Evolutionary conservation across 164 flowering plant species (phyloP), one percentile per base, ranked within the genome.

Genomic region (Magnolia officinalis): DNA sequence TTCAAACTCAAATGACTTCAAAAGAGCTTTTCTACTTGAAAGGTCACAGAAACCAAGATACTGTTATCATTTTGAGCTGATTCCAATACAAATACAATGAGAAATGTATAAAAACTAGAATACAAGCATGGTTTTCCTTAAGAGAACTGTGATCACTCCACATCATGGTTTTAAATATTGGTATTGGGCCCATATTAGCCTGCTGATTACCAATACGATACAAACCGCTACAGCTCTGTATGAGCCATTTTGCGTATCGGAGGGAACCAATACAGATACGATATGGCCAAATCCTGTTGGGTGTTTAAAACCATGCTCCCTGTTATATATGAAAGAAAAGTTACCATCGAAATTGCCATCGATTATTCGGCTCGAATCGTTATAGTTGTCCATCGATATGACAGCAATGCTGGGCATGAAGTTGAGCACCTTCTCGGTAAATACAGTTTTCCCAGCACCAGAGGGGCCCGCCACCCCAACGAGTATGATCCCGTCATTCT

Each of bases 261-360:
- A 55, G 18, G 18, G 61, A 55, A 16, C 16, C 13, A 55, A 55
- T 55, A 55, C 2, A 2, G 61, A 55, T 55, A 55, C 61, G 4
- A 11, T 16, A 55, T 10, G 13, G 19, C 13, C 19, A 11, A 8
- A 55, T 11, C 13, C 0, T 37, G 45, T 37, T 5, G 45, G 45
- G 4, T 37, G 6, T 37, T 37, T 16, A 55, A 55, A 55, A 55
- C 13, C 61, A 55, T 55, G 18, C 16, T 16, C 13, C 61, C 1
- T 55, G 16, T 55, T 55, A 55, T 55, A 16, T 55, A 55, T 1
- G 61, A 31, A 31, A 8, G 51, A 55, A 52, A 75, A 75, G 26
- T 75, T 89, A 96, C 98, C 99, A 86, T 96, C 99, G 80, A 90
- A 96, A 79, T 96, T 96, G 19, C 98, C 96, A 83, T 96, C 99